Evolutionary conservation across 148 eudicot genomes (phyloP).

Genomic region (Cornus kousa): DNA sequence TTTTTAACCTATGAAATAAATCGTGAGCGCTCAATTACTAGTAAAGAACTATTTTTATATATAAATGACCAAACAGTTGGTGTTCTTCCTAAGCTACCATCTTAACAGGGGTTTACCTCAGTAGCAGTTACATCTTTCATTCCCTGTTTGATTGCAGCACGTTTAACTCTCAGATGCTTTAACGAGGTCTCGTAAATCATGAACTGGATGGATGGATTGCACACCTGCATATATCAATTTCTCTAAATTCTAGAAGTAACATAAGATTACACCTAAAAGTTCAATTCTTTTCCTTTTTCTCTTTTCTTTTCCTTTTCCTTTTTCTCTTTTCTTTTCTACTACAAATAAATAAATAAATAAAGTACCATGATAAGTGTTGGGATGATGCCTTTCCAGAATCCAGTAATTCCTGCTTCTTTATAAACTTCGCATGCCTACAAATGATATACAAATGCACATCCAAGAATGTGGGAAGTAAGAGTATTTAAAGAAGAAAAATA

Average conservation of each 20-base stretch:
- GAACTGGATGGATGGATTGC: constrained; percentile 96
- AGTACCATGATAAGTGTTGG: constrained; percentile 90
- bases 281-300: background rate
- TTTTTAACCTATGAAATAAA: background rate
- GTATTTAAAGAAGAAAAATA: background rate
- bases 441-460: background rate
- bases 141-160: constrained; percentile 45
- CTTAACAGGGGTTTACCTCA: constrained; percentile 47
- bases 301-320: no score
- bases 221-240: constrained; percentile 44
- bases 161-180: constrained; percentile 60
- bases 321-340: no score
- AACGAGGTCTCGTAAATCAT: constrained; percentile 85
- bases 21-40: background rate
- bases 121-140: constrained; percentile 54
- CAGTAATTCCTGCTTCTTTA: constrained; percentile 80
- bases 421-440: constrained; percentile 80
- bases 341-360: background rate
- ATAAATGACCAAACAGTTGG: background rate
- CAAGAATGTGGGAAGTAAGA: background rate
- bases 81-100: background rate
- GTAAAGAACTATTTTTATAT: background rate
- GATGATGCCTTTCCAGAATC: constrained; percentile 93
- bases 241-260: constrained; percentile 7
- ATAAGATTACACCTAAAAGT: background rate